Base-by-base conservation (phyloP, 345 rosid genomes). In the Linum usitatissimum region DNA sequence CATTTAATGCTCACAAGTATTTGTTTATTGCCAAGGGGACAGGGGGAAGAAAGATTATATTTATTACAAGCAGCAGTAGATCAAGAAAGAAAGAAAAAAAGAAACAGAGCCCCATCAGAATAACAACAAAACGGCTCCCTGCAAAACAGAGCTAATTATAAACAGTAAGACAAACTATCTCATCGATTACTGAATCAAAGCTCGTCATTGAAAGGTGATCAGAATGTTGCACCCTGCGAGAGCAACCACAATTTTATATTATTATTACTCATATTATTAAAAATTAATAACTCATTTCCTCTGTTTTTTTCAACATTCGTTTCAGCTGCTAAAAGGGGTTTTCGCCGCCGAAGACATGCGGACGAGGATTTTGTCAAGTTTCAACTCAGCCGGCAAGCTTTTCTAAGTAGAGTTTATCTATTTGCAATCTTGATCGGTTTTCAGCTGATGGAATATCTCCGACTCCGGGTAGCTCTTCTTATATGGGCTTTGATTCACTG, bases 141-240 rank as follows among this genome's bases (percentile, higher is more conserved):
- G 34, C 30, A 39, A 5, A 49, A 30, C 15, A 0, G 21, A 9
- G 17, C 19, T 45, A 18, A 20, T 48, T 18, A n/a, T n/a, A n/a
- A n/a, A n/a, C n/a, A n/a, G n/a, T n/a, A n/a, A 1, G 3, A 19
- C 5, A 45, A 67, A 70, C 65, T 67, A 12, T 61, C 57, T 28
- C 70, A 64, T 67, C 62, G 71, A 62, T 30, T n/a, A 21, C 51
- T 59, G 79, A 76, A 72, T 65, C 64, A 45, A 62, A 73, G 71
- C 72, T 77, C 76, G 72, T 77, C 76, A 80, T 72, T 73, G 74
- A n/a, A 73, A 73, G 79, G 79, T 75, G 61, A n/a, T n/a, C n/a
- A 66, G 75, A 72, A 71, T 70, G 65, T 65, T 45, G 12, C 67
- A 65, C 54, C 34, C 64, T 14, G 55, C 54, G 51, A 72, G 40